These are phyloP conservation scores for Fusarium sp. DNA, from an alignment of 2,329 filamentous ascomycete genomes.

Conservation along the genomic window DNA sequence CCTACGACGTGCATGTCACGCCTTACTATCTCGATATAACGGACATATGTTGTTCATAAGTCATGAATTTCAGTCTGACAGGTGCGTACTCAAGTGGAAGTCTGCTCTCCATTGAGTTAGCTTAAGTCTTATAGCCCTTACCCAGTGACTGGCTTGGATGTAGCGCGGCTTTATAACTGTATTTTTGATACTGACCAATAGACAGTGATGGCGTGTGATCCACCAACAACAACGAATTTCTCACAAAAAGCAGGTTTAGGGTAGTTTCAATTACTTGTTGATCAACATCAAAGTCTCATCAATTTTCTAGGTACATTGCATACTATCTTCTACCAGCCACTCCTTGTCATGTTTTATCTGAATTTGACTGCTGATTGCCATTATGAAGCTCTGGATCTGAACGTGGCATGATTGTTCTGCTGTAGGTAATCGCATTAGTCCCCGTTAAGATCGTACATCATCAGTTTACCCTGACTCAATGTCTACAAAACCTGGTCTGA, in stretches of 20 bases:
- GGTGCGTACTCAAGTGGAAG: neutral
- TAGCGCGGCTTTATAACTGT: neutral
- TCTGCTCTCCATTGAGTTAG: neutral
- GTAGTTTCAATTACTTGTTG: neutral
- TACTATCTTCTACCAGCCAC: rapidly evolving
- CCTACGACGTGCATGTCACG: rapidly evolving
- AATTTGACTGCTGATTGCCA: rapidly evolving
- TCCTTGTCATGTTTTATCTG: too few species aligned
- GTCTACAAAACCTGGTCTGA: rapidly evolving
- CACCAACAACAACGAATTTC: neutral
- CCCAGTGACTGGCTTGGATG: neutral
- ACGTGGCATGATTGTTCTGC: rapidly evolving
- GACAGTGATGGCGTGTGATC: neutral
- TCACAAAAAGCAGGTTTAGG: neutral
- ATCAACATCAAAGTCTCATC: rapidly evolving
- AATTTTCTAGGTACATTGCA: neutral
- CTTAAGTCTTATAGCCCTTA: neutral
- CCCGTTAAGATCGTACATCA: rapidly evolving
- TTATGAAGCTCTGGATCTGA: rapidly evolving
- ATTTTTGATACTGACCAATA: neutral
- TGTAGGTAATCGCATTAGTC: rapidly evolving
- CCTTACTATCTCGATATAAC: too few species aligned
- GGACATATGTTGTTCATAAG: neutral
- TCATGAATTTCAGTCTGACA: neutral
- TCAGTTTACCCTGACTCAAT: neutral